These are phyloP conservation scores for Cyamopsis tetragonoloba DNA, from an alignment of 306 rosid genomes.

Conservation along the genomic window DNA sequence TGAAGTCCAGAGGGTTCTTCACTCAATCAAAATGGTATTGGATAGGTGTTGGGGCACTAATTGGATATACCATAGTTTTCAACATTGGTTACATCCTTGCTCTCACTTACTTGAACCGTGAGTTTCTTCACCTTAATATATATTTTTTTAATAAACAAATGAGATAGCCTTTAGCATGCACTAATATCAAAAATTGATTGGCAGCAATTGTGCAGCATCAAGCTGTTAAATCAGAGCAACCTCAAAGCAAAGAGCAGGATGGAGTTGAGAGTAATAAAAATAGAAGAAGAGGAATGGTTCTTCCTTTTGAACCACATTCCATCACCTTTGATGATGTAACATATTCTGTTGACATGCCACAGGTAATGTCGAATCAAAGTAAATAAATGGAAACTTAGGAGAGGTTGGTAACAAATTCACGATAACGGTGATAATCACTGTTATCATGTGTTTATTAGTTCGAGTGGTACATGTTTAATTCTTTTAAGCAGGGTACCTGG, in stretches of 20 bases:
- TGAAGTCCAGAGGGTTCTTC: conserved; percentile 47
- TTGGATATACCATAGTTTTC: conserved; percentile 37
- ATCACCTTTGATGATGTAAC: conserved; percentile 39
- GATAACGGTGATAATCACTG: no score
- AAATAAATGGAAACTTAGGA: background rate
- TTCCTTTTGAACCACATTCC: conserved; percentile 41
- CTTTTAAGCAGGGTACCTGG: no score
- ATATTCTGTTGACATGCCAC: conserved; percentile 43
- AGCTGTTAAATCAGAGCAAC: conserved; percentile 26
- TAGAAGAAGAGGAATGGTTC: conserved; percentile 38
- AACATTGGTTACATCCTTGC: conserved; percentile 36
- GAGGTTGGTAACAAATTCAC: no score
- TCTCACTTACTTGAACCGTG: conserved; percentile 47
- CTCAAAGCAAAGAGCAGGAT: conserved; percentile 15
- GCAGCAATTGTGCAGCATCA: conserved; percentile 35
- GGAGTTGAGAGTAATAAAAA: no score
- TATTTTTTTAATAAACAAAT: background rate
- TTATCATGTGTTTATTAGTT: no score
- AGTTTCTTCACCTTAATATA: conserved; percentile 19
- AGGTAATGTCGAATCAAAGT: conserved; percentile 13
- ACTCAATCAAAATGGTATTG: conserved; percentile 34
- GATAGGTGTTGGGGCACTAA: conserved; percentile 27
- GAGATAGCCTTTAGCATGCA: background rate
- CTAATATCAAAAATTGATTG: background rate
- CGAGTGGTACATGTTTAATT: no score